A percentile compares a stretch with the other conserved stretches of the same genome.
phyloP scores from a whole-genome alignment of 2,329 filamentous ascomycete species.

The Emericellopsis atlantica region DNA sequence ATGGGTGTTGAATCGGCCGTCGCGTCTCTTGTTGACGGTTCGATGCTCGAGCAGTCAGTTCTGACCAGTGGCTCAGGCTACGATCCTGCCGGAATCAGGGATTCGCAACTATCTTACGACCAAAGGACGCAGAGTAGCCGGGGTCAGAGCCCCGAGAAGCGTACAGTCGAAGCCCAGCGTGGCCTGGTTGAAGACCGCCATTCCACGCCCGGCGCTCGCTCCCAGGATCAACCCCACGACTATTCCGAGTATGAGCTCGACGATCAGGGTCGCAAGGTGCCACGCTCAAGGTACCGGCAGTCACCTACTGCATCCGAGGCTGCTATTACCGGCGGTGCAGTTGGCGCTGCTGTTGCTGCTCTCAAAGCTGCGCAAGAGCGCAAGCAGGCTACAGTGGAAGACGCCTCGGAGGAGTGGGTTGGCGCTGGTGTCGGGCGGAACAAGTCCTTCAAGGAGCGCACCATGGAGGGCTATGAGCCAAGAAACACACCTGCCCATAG shows the following conservation, averaged over 20 bases:
- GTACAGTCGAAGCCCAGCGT: conserved; percentile 23
- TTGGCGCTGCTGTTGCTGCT: conserved; percentile 38
- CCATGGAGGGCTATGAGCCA: conserved; percentile 40
- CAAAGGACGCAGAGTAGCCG: conserved; percentile 18
- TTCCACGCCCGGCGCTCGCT: conserved; percentile 24
- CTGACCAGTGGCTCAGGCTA: conserved; percentile 47
- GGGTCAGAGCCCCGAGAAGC: conserved; percentile 27
- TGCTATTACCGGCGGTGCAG: conserved; percentile 43
- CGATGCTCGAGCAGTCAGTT: conserved; percentile 53
- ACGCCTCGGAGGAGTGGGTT: conserved; percentile 23
- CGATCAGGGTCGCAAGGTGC: conserved; percentile 43
- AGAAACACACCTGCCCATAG: conserved; percentile 46
- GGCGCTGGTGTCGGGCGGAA: conserved; percentile 43
- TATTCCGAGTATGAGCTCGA: conserved; percentile 45
- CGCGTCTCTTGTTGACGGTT: conserved; percentile 73
- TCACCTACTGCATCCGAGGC: conserved; percentile 45
- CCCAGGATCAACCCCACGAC: conserved; percentile 27
- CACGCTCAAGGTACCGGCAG: conserved; percentile 25
- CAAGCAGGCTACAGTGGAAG: conserved; percentile 20
- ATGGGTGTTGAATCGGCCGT: conserved; percentile 77
- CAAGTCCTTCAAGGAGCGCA: conserved; percentile 54
- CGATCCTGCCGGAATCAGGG: conserved; percentile 25
- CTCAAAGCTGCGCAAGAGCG: conserved; percentile 35
- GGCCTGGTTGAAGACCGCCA: conserved; percentile 25
- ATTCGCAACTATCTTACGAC: conserved; percentile 23